phyloP scores from a whole-genome alignment of 2,329 filamentous ascomycete genomes.

The Cladosporium sp. region DNA sequence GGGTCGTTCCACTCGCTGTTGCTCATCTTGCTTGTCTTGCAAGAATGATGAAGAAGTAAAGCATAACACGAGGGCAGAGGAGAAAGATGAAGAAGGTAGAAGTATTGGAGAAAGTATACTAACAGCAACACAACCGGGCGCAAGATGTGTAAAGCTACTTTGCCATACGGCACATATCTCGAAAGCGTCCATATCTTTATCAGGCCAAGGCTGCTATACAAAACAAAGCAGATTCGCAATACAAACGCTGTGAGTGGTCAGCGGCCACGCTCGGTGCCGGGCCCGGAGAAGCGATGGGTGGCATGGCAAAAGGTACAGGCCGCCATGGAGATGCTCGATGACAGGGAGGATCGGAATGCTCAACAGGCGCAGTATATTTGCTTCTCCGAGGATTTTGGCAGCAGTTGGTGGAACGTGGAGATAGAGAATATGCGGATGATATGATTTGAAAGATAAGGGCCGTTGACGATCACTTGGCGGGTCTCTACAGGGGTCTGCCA shows the following conservation, averaged over 20 bases:
- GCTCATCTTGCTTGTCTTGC: constrained; percentile 30
- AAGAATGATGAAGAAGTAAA: neutral
- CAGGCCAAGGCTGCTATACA: constrained; percentile 7
- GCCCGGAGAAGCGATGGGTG: neutral
- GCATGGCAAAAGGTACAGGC: neutral
- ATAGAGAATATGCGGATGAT: neutral
- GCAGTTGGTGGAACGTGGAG: neutral
- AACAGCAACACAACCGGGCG: neutral
- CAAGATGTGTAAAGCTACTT: constrained; percentile 6
- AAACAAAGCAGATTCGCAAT: neutral
- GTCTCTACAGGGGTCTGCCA: neutral
- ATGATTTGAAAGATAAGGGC: neutral
- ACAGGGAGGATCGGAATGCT: neutral
- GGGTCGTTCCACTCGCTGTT: constrained; percentile 45
- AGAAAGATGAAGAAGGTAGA: neutral
- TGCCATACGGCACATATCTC: constrained; percentile 9
- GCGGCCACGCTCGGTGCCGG: neutral
- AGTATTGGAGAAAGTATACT: neutral
- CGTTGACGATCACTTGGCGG: neutral
- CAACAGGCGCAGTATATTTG: neutral
- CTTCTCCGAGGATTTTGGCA: constrained; percentile 3
- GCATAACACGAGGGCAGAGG: neutral
- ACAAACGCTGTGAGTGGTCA: constrained; percentile 2
- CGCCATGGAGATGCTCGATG: constrained; percentile 7
- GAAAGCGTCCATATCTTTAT: neutral